Evolutionary conservation across 2,329 filamentous ascomycete genomes (phyloP).

Genomic region (Colletotrichum sp.): DNA sequence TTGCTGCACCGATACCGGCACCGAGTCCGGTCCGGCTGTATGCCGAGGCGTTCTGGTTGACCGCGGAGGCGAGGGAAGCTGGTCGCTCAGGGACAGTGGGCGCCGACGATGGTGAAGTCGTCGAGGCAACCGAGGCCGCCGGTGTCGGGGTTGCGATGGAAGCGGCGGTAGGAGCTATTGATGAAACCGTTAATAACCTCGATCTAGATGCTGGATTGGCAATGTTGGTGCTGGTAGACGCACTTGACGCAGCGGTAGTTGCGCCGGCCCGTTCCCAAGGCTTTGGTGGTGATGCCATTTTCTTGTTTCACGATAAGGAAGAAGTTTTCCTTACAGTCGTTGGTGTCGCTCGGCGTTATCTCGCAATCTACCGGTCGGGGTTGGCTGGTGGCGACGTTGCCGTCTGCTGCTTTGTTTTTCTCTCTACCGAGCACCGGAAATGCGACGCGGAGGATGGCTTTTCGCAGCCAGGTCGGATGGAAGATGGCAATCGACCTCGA

Average conservation of each 20-base stretch:
- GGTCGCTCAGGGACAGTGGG: slow-evolving; percentile 84
- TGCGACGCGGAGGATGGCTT: not conserved
- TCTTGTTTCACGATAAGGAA: slow-evolving; percentile 5
- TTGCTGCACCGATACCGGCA: slow-evolving; percentile 27
- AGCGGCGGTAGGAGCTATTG: slow-evolving; percentile 42
- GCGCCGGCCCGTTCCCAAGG: slow-evolving; percentile 90
- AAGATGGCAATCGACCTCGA: not conserved
- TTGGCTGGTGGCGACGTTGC: not conserved
- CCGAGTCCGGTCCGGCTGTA: slow-evolving; percentile 62
- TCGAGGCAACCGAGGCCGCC: slow-evolving; percentile 39
- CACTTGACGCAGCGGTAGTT: slow-evolving; percentile 53
- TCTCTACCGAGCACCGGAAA: not conserved
- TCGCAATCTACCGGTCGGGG: slow-evolving; percentile 15
- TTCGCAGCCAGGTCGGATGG: not conserved
- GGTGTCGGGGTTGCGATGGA: slow-evolving; percentile 44
- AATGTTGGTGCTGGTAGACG: slow-evolving; percentile 29
- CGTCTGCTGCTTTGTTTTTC: not conserved
- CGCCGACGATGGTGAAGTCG: slow-evolving; percentile 35
- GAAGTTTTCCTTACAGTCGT: slow-evolving; percentile 11
- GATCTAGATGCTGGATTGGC: not conserved
- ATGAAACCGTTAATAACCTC: slow-evolving; percentile 6
- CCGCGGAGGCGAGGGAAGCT: slow-evolving; percentile 75
- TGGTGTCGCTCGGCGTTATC: slow-evolving; percentile 14
- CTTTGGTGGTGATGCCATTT: slow-evolving; percentile 86
- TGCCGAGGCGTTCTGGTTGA: slow-evolving; percentile 86